A percentile compares a stretch with the other conserved stretches of the same genome.
Evolutionary conservation across 2,329 filamentous ascomycete species (phyloP).

Genomic region (Chaetomium sp.): DNA sequence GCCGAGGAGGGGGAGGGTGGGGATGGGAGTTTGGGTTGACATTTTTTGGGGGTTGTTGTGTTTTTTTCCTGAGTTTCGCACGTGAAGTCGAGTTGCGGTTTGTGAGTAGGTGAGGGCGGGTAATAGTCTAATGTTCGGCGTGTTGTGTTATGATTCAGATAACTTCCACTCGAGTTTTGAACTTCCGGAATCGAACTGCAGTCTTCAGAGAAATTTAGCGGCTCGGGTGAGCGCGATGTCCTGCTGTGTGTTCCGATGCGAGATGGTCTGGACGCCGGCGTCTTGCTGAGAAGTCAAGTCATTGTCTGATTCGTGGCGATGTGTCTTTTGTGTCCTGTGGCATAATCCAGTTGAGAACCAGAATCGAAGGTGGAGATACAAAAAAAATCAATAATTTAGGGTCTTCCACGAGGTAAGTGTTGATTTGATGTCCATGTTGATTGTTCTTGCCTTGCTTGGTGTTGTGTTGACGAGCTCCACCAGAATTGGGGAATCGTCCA

Average conservation of each 20-base stretch:
- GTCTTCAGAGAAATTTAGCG: too few relatives aligned
- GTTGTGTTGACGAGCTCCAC: neutral
- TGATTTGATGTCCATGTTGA: neutral
- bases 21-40: conserved; percentile 29
- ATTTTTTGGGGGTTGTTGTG: conserved; percentile 14
- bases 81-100: neutral
- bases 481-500: neutral
- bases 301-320: too few relatives aligned
- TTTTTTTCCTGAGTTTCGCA: neutral
- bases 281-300: too few relatives aligned
- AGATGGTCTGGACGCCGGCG: too few relatives aligned
- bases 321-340: too few relatives aligned
- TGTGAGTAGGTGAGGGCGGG: neutral
- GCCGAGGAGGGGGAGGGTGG: conserved; percentile 37
- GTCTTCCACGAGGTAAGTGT: neutral
- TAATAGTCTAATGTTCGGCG: neutral
- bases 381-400: neutral
- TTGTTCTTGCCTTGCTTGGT: neutral
- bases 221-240: too few relatives aligned
- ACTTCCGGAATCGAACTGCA: too few relatives aligned
- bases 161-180: too few relatives aligned
- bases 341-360: too few relatives aligned
- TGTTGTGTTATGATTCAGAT: neutral
- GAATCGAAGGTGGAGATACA: neutral
- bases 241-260: too few relatives aligned